Conservation (phyloP, 805 yeast genomes). For the Ogataea siamensis region DNA sequence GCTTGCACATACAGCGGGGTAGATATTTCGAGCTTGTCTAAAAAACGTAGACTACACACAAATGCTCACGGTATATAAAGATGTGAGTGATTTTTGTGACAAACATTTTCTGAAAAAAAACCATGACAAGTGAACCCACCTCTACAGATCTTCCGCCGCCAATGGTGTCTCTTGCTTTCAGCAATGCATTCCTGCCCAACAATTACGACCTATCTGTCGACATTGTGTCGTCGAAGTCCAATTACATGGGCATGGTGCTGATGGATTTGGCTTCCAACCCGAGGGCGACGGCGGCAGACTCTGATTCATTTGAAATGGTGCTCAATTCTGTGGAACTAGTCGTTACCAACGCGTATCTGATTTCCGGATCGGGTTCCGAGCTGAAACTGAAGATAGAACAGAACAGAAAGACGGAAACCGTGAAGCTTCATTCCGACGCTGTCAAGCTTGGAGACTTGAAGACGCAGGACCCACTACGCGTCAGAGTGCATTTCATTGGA, state of each 20-base stretch:
- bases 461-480: constrained; percentile 3
- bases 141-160: constrained; percentile 13
- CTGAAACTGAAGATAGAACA: constrained; percentile 25
- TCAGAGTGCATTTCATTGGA: constrained; percentile 46
- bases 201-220: constrained; percentile 37
- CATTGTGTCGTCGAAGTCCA: constrained; percentile 43
- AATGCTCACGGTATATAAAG: background rate
- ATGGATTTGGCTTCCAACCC: constrained; percentile 34
- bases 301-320: constrained; percentile 25
- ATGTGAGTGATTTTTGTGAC: background rate
- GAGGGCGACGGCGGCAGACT: constrained; percentile 9
- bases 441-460: constrained; percentile 23
- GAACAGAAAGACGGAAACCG: constrained; percentile 41
- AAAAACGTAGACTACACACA: constrained; percentile 1
- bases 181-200: constrained; percentile 38
- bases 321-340: constrained; percentile 43
- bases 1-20: background rate
- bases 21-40: background rate
- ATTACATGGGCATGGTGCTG: constrained; percentile 40
- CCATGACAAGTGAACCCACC: constrained; percentile 1
- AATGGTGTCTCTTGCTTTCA: constrained; percentile 29
- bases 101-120: background rate
- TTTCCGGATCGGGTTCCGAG: constrained; percentile 15
- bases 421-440: constrained; percentile 30
- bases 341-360: constrained; percentile 35